These are phyloP conservation scores for Gloeopeniophorella convolvens DNA, from an alignment of 768 basidiomycete species.

Conservation along the genomic window DNA sequence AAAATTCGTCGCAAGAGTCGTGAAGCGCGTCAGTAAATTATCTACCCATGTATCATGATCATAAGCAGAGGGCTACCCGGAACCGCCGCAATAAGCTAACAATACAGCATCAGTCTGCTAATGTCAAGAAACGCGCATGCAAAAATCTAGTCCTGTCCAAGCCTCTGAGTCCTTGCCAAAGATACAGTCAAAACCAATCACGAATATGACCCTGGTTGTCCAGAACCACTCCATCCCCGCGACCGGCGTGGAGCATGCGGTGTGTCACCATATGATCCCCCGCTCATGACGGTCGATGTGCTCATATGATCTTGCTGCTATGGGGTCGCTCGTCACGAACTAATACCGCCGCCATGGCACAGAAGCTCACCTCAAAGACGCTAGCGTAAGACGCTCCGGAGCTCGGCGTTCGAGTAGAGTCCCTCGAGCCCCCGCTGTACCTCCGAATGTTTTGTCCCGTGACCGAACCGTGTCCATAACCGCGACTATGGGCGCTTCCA, in stretches of 20 bases:
- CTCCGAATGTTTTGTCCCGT: slow-evolving; percentile 17
- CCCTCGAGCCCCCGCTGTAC: slow-evolving; percentile 17
- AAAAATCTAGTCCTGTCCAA: not conserved
- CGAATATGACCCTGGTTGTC: slow-evolving; percentile 17
- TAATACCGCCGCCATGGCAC: not conserved
- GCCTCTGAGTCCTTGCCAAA: slow-evolving; percentile 1
- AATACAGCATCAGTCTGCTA: no score
- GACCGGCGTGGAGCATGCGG: slow-evolving; percentile 18
- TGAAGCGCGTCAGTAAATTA: no score
- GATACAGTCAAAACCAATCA: no score
- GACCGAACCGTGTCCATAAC: slow-evolving; percentile 12
- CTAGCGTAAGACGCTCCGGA: slow-evolving; percentile 15
- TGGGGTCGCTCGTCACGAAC: not conserved
- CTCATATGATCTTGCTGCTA: slow-evolving; percentile 6
- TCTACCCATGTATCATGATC: no score
- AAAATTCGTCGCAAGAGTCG: no score
- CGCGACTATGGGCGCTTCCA: slow-evolving; percentile 12
- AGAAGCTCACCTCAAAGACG: slow-evolving; percentile 20
- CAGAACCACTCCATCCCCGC: slow-evolving; percentile 10
- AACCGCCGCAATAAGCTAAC: no score
- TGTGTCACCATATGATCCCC: slow-evolving; percentile 10
- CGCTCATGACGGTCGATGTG: slow-evolving; percentile 19
- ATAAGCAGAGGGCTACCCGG: no score
- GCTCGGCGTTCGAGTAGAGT: slow-evolving; percentile 18
- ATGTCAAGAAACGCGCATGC: not conserved